Conservation (phyloP, 306 rosid species). For the Ormosia emarginata region DNA sequence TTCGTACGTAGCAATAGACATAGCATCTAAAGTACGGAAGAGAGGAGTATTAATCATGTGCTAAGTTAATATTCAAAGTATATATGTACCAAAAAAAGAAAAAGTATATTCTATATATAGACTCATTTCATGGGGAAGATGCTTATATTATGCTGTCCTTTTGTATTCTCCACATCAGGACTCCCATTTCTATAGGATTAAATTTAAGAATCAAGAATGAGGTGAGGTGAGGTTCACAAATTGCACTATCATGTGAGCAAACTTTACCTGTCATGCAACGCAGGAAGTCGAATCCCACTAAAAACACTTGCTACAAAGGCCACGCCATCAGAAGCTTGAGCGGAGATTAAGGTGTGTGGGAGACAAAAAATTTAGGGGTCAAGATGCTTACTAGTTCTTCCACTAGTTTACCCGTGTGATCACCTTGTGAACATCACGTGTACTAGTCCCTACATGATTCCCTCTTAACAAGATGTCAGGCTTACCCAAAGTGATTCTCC, state of each 20-base stretch:
- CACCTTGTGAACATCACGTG: constrained; percentile 35
- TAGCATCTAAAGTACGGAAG: not conserved
- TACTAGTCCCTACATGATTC: constrained; percentile 37
- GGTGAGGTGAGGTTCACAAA: too few species aligned
- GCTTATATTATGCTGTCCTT: not conserved
- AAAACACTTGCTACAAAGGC: not conserved
- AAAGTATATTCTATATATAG: not conserved
- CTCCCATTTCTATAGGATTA: not conserved
- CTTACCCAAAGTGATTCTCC: constrained; percentile 11
- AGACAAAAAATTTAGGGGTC: not conserved
- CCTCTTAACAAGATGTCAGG: not conserved
- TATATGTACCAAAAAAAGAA: too few species aligned
- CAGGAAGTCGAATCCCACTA: too few species aligned
- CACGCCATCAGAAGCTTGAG: not conserved
- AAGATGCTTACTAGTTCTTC: constrained; percentile 8
- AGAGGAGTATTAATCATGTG: too few species aligned
- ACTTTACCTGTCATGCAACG: too few species aligned
- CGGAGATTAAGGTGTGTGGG: not conserved
- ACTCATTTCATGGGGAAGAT: not conserved
- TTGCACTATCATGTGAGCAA: too few species aligned
- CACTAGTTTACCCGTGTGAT: constrained; percentile 9
- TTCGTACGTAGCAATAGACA: not conserved
- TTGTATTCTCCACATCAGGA: not conserved
- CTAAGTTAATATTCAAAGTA: too few species aligned
- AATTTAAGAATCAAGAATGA: not conserved